Evolutionary conservation across 139 green algal species (phyloP), one percentile per base, ranked within the genome.

Genomic region (Zygnema cylindricum): DNA sequence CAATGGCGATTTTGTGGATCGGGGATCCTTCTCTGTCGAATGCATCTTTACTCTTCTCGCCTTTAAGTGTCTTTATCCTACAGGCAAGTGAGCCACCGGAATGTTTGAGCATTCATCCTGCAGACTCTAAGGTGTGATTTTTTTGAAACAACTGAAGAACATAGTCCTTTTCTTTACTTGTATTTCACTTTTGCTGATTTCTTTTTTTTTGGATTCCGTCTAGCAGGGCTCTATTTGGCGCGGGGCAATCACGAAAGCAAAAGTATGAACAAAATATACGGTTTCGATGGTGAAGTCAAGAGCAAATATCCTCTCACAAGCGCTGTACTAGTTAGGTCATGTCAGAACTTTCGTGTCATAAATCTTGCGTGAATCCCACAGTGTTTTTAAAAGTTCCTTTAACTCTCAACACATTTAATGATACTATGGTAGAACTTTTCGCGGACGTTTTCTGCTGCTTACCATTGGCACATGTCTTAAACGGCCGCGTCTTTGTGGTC

Each of bases 1-100:
- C 93, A 99, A 99, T 76, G 97, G 97, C 43, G 97, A 99, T 94
- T 99, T 99, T 93, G 97, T 99, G 75, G 97, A 99, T 92, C 94
- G 97, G 40, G 97, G 97, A 7, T 96, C 93, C 21, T 99, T 96
- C 88, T 96, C 93, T 36, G 90, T 96, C 42, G 97, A 99, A 90
- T 95, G 98, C 71, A 98, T 99, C 42, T 82, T 99, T 75, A 95
- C 96, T 11, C 94, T 99, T 89, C 92, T 99, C 43, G 97, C 96
- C 11, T 97, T 94, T 87, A 98, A 98, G 93, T 93, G 92, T 40
- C 86, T 98, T 43, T 94, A 96, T 84, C 97, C 76, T 55, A 85
- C 30, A 42, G 75, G 89, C 89, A 84, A 73, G 85, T 16, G 16
- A 16, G 16, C 49, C n/a, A n/a, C n/a, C n/a, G n/a, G n/a, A n/a